These are phyloP conservation scores for Zymoseptoria ardabiliae DNA, from an alignment of 2,329 filamentous ascomycete genomes.

Conservation along the genomic window DNA sequence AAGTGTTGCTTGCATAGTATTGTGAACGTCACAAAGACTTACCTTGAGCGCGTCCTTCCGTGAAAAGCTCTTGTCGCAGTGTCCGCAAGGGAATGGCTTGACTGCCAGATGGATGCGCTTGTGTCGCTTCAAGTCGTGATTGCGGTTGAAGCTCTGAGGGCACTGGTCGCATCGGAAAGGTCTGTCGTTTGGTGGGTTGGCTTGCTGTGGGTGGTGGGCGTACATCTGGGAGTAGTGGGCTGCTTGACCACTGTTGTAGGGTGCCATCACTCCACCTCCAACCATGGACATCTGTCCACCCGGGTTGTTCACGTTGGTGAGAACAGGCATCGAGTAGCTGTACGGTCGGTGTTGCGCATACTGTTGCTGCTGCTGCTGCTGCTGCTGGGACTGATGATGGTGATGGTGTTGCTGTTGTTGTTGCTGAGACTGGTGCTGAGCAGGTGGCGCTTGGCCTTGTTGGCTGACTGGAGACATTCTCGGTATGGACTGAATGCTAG, in stretches of 20 bases:
- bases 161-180: constrained; percentile 95
- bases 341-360: constrained; percentile 44
- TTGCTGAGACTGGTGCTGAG: constrained; percentile 36
- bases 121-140: constrained; percentile 92
- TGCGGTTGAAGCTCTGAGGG: constrained; percentile 87
- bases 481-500: constrained; percentile 39
- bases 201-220: constrained; percentile 43
- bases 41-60: constrained; percentile 97
- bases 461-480: constrained; percentile 48
- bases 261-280: constrained; percentile 46
- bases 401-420: constrained; percentile 34
- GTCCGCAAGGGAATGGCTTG: constrained; percentile 86
- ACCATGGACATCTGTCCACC: constrained; percentile 65
- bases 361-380: constrained; percentile 39
- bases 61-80: constrained; percentile 95
- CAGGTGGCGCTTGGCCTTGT: constrained; percentile 37
- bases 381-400: constrained; percentile 34
- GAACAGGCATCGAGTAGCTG: constrained; percentile 57
- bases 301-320: constrained; percentile 72
- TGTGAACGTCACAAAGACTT: constrained; percentile 29
- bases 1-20: constrained; percentile 19
- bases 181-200: constrained; percentile 59
- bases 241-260: constrained; percentile 54
- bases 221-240: constrained; percentile 63
- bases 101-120: constrained; percentile 91